A percentile compares a stretch with the other conserved stretches of the same genome.
Evolutionary conservation across 805 yeast species (phyloP).

Genomic region (Candida pini): DNA sequence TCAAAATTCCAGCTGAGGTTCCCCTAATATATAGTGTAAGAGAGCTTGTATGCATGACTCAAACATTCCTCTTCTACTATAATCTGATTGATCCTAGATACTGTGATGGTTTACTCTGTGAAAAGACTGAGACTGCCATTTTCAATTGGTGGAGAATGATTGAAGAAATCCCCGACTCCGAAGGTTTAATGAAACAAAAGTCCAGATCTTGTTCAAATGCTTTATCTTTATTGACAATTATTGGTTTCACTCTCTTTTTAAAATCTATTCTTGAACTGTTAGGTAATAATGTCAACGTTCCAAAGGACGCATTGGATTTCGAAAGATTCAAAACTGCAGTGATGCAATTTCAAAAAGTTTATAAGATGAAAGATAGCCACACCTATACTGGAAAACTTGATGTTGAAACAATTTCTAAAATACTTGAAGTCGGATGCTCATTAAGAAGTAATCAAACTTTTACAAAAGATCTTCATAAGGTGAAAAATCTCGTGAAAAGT

Average conservation of each 20-base stretch:
- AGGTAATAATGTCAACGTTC: slow-evolving; percentile 51
- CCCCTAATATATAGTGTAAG: slow-evolving; percentile 61
- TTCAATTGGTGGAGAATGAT: slow-evolving; percentile 71
- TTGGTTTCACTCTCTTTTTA: slow-evolving; percentile 71
- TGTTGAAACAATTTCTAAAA: slow-evolving; percentile 17
- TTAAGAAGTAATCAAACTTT: slow-evolving; percentile 30
- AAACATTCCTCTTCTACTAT: slow-evolving; percentile 72
- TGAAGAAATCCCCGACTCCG: slow-evolving; percentile 28
- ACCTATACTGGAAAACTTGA: slow-evolving; percentile 15
- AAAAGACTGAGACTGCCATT: slow-evolving; percentile 67
- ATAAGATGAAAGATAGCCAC: slow-evolving; percentile 9
- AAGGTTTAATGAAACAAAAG: slow-evolving; percentile 15
- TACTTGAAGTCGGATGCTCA: slow-evolving; percentile 18
- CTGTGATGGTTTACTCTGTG: slow-evolving; percentile 84
- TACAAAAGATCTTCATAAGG: slow-evolving; percentile 30
- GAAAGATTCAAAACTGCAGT: slow-evolving; percentile 63
- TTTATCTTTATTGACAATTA: slow-evolving; percentile 67
- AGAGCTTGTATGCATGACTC: slow-evolving; percentile 71
- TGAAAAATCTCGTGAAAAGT: slow-evolving; percentile 30
- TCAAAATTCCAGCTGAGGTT: slow-evolving; percentile 48
- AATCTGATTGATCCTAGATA: slow-evolving; percentile 60
- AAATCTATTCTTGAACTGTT: slow-evolving; percentile 57
- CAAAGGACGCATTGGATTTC: slow-evolving; percentile 79
- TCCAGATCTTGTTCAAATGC: slow-evolving; percentile 14
- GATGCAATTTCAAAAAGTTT: slow-evolving; percentile 64